phyloP scores from a whole-genome alignment of 2,329 filamentous ascomycete species.

The Talaromyces amestolkiae region DNA sequence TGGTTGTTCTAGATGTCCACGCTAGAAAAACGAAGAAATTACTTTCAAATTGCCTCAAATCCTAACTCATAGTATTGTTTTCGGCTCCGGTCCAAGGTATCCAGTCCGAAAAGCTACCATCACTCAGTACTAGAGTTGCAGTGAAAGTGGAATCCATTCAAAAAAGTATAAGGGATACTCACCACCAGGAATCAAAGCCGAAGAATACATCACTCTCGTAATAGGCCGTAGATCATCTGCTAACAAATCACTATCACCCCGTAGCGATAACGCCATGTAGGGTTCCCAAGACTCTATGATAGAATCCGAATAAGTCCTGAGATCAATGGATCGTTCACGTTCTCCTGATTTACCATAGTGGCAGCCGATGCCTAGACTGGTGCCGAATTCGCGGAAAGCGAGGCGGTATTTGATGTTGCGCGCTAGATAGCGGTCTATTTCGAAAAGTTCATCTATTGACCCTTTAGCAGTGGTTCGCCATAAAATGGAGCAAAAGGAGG shows the following conservation, averaged over 20 bases:
- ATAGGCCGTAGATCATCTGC: slow-evolving; percentile 53
- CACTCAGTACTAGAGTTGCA: neutral
- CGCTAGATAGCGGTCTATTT: slow-evolving; percentile 35
- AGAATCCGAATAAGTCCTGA: slow-evolving; percentile 33
- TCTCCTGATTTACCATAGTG: slow-evolving; percentile 35
- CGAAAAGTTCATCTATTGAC: slow-evolving; percentile 36
- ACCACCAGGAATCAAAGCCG: slow-evolving; percentile 57
- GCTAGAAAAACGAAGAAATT: neutral
- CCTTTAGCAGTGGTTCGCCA: neutral
- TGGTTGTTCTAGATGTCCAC: neutral
- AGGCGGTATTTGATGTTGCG: slow-evolving; percentile 39
- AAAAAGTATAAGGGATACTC: slow-evolving; percentile 26
- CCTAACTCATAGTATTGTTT: slow-evolving; percentile 13
- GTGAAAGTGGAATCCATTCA: neutral
- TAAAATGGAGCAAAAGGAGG: neutral
- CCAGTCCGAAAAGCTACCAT: slow-evolving; percentile 28
- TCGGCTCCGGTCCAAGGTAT: slow-evolving; percentile 38
- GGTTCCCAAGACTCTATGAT: slow-evolving; percentile 41
- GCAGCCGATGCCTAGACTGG: slow-evolving; percentile 50
- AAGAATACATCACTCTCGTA: slow-evolving; percentile 57
- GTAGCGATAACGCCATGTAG: slow-evolving; percentile 37
- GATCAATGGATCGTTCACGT: slow-evolving; percentile 32
- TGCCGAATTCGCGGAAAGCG: slow-evolving; percentile 57
- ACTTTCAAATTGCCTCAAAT: neutral
- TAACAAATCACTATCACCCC: slow-evolving; percentile 22